phyloP scores from a whole-genome alignment of 139 green algal species.

The Closterium sp. region DNA sequence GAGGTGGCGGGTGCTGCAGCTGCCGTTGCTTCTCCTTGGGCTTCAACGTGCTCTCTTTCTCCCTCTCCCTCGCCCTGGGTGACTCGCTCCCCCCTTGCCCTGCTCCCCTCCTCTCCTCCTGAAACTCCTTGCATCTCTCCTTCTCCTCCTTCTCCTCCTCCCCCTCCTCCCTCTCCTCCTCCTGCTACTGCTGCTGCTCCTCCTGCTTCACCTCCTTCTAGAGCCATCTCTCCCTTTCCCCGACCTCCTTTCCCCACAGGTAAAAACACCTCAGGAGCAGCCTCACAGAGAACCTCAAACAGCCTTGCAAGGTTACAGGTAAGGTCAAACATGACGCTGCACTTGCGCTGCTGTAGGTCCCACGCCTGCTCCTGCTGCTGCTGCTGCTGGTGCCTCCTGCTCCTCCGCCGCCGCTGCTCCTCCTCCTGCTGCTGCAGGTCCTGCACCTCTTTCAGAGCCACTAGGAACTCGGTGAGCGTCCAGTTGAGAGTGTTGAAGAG shows the following conservation, averaged over 20 bases:
- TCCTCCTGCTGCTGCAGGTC: background rate
- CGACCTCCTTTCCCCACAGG: background rate
- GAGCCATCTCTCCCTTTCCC: background rate
- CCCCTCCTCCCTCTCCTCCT: background rate
- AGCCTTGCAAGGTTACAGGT: slow-evolving; percentile 68
- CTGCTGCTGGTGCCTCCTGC: background rate
- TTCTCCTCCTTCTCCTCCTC: too few relatives aligned
- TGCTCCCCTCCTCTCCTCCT: too few relatives aligned
- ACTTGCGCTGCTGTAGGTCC: slow-evolving; percentile 58
- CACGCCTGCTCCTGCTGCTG: slow-evolving; percentile 7
- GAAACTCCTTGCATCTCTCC: too few relatives aligned
- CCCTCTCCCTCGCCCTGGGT: background rate
- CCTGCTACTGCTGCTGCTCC: background rate
- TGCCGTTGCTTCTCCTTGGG: too few relatives aligned
- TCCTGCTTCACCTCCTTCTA: background rate
- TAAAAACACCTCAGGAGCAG: slow-evolving; percentile 53
- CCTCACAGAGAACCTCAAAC: slow-evolving; percentile 70
- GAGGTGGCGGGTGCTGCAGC: background rate
- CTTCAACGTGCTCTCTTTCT: too few relatives aligned
- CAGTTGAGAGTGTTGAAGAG: slow-evolving; percentile 85
- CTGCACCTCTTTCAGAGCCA: slow-evolving; percentile 61
- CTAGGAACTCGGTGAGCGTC: slow-evolving; percentile 77
- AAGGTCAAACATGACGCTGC: slow-evolving; percentile 73
- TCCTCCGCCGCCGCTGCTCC: background rate
- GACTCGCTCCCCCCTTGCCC: background rate